Conservation (phyloP, 106 monocot species). For the Acorus calamus region DNA sequence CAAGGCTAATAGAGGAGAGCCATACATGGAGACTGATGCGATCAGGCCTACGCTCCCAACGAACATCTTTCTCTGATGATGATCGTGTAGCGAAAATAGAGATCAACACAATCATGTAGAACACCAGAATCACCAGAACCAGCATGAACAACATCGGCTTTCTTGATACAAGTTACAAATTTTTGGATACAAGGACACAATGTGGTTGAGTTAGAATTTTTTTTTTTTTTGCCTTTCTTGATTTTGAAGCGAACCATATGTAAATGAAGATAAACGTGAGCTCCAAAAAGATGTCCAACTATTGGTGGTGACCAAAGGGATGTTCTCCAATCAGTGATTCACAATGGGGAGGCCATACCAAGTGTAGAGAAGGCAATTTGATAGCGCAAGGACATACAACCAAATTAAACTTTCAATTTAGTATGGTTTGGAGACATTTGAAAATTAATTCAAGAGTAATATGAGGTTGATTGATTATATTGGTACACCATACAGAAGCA, state of each 20-base stretch:
- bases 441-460: not conserved
- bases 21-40: slow-evolving; percentile 55
- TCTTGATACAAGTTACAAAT: slow-evolving; percentile 5
- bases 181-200: not conserved
- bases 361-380: slow-evolving; percentile 62
- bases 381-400: slow-evolving; percentile 42
- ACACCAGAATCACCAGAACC: slow-evolving; percentile 21
- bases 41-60: slow-evolving; percentile 44
- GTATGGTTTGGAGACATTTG: not conserved
- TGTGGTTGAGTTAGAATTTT: not conserved
- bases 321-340: slow-evolving; percentile 49
- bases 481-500: slow-evolving; percentile 54
- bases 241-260: slow-evolving; percentile 29
- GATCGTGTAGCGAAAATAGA: slow-evolving; percentile 45
- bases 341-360: slow-evolving; percentile 77
- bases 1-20: slow-evolving; percentile 45
- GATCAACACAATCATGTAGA: slow-evolving; percentile 20
- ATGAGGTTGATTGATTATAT: slow-evolving; percentile 20
- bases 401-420: not conserved
- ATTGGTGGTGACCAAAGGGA: slow-evolving; percentile 54
- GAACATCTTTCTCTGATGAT: slow-evolving; percentile 35
- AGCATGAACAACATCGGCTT: slow-evolving; percentile 12
- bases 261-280: slow-evolving; percentile 48
- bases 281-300: slow-evolving; percentile 59
- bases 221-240: slow-evolving; percentile 25